Percentiles rank a stretch among this genome's conserved stretches.
These are phyloP conservation scores for Spencermartinsiella ligniputridi DNA, from an alignment of 1,139 yeast species.

Conservation along the genomic window DNA sequence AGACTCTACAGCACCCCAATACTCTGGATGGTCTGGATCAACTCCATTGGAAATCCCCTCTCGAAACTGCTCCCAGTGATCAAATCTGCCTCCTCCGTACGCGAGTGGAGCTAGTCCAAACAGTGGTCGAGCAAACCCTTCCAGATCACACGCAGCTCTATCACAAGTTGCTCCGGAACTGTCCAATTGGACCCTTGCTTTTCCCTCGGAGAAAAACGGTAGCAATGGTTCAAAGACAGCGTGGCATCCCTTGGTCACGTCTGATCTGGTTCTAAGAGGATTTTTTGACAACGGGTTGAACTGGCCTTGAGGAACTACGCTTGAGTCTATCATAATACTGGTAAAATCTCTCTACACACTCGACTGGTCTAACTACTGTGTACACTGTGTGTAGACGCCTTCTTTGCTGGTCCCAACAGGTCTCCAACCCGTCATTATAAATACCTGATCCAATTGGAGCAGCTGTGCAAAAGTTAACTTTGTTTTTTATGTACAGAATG, in stretches of 20 bases:
- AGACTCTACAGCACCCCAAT: conserved; percentile 28
- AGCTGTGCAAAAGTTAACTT: too few species aligned
- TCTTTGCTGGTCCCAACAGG: too few species aligned
- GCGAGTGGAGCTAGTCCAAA: conserved; percentile 32
- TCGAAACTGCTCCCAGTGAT: conserved; percentile 20
- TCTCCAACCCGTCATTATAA: too few species aligned
- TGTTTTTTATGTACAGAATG: too few species aligned
- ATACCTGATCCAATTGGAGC: too few species aligned
- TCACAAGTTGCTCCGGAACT: conserved; percentile 25
- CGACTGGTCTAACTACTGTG: too few species aligned
- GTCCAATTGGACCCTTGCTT: conserved; percentile 20
- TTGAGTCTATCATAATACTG: conserved; percentile 1
- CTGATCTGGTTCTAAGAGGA: conserved; percentile 17
- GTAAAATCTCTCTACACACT: too few species aligned
- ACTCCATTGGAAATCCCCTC: conserved; percentile 30
- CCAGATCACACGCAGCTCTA: conserved; percentile 27
- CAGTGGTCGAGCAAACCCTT: conserved; percentile 31
- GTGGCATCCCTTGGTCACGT: conserved; percentile 18
- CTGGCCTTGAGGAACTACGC: not conserved
- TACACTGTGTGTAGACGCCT: too few species aligned
- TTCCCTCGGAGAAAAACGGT: conserved; percentile 17
- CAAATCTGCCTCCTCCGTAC: conserved; percentile 30
- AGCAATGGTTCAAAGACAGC: conserved; percentile 19
- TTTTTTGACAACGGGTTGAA: conserved; percentile 15
- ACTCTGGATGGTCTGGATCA: conserved; percentile 29